Evolutionary conservation across 2,329 filamentous ascomycete species (phyloP), one percentile per base, ranked within the genome.

Genomic region (Chaetoscypha palmicola): DNA sequence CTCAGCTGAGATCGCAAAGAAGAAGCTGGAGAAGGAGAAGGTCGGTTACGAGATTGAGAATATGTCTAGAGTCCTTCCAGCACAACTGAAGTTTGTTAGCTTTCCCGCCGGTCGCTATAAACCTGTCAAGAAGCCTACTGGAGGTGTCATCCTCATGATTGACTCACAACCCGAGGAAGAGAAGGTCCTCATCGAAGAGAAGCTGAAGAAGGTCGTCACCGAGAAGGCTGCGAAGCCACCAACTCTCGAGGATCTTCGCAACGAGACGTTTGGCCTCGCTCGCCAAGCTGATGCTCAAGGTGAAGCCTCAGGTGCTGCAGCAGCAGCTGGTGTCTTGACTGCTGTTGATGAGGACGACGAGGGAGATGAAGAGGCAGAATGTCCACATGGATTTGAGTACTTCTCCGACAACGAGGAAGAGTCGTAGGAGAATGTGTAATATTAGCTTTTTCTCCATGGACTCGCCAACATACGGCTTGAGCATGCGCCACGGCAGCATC

Each of bases 1-100:
- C 10, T 56, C 68, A 21, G 68, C 74, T 1, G 66, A 71, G 30
- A 77, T 82, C 11, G 68, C 73, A 28, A 95, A 91, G 77, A 95
- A 94, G 76, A 94, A 92, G 73, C 71, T 73, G 0, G 89, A 96
- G 67, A 94, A 92, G 71, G 92, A 98, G 70, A 97, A 95, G 77
- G 77, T 94, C 47, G 92, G 92, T 55, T 96, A 92, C 63, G 89
- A 96, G 52, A 77, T 98, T 50, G 86, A 92, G 62, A 98, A 98
- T 72, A 94, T 98, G 88, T 94, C 86, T 43, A 79, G 92, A 57
- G 89, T 98, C 26, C 77, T 98, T 37, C 92, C 90, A 1, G 79
- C 80, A 36, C 92, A 98, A 69, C 77, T 97, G 60, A 95, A 94
- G 71, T 96, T 91, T 65, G 87, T 98, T 61, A 94, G 81, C 65